These are phyloP conservation scores for Aspergillus leporis DNA, from an alignment of 495 filamentous ascomycete species.

Conservation along the genomic window DNA sequence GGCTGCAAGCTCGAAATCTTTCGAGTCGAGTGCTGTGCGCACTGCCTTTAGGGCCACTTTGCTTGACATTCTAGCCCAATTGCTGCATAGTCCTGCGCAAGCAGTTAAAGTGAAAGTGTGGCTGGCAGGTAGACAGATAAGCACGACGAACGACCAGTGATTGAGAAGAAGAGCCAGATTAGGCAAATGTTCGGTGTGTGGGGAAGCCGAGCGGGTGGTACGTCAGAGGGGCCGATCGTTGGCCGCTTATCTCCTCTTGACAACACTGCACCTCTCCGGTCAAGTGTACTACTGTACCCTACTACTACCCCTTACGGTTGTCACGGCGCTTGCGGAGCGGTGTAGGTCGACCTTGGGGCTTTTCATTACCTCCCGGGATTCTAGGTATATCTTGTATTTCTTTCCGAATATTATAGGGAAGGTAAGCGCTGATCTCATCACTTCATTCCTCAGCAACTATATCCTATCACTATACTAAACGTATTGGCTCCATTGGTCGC, in stretches of 20 bases:
- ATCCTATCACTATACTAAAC: not conserved
- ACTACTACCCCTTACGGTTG: not conserved
- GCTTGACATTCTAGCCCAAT: constrained; percentile 48
- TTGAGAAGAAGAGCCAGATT: constrained; percentile 8
- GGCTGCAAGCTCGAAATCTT: constrained; percentile 75
- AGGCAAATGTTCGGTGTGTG: constrained; percentile 20
- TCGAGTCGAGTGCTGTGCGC: constrained; percentile 72
- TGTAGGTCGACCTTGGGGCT: not conserved
- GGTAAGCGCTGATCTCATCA: not conserved
- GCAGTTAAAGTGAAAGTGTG: not conserved
- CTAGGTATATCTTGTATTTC: not conserved
- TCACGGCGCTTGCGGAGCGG: not conserved
- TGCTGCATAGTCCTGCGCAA: constrained; percentile 21
- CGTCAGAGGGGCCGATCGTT: constrained; percentile 24
- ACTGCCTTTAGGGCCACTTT: constrained; percentile 86
- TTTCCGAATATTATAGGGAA: not conserved
- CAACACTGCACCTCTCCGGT: not conserved
- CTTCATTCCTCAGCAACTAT: not conserved
- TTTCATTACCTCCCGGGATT: not conserved
- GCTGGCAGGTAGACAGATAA: not conserved
- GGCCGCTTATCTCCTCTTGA: constrained; percentile 13
- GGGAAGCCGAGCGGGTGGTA: constrained; percentile 19
- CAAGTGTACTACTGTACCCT: too few relatives aligned
- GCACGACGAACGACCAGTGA: not conserved
- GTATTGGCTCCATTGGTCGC: not conserved